A percentile compares a stretch with the other conserved stretches of the same genome.
These are phyloP conservation scores for Hypoxylon perforatum DNA, from an alignment of 495 filamentous ascomycete species.

Conservation along the genomic window DNA sequence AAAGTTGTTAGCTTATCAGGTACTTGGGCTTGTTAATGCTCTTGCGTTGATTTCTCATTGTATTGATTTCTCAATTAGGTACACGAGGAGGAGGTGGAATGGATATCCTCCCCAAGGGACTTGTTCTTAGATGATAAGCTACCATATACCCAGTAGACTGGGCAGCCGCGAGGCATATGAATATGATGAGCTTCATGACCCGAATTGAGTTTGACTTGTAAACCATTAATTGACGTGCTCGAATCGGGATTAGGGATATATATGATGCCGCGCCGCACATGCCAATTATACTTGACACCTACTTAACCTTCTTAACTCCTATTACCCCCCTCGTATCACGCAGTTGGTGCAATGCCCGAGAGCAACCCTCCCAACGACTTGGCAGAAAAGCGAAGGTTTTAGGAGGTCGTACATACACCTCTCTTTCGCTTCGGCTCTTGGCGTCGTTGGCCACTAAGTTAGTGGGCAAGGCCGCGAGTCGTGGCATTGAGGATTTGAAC, in stretches of 20 bases:
- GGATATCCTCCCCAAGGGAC: neutral
- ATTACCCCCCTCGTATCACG: neutral
- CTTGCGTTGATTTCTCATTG: conserved; percentile 4
- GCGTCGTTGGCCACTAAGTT: conserved; percentile 13
- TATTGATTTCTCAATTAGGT: neutral
- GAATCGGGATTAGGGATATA: no score
- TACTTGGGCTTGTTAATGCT: neutral
- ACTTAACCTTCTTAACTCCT: neutral
- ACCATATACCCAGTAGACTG: conserved; percentile 33
- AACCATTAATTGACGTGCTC: neutral
- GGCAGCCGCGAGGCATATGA: conserved; percentile 30
- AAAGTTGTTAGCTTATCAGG: neutral
- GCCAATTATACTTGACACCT: no score
- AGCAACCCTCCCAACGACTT: conserved; percentile 4
- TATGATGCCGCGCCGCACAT: no score
- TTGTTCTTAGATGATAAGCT: conserved; percentile 7
- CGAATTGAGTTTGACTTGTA: neutral
- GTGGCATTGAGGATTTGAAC: conserved; percentile 19
- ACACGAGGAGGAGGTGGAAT: conserved; percentile 4
- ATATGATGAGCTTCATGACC: conserved; percentile 19
- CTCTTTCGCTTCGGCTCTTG: conserved; percentile 15
- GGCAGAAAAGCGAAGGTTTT: neutral
- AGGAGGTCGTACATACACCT: conserved; percentile 5
- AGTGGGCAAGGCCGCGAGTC: conserved; percentile 16
- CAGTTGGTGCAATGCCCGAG: neutral